Evolutionary conservation across 148 eudicot genomes (phyloP).

Genomic region (Heliosperma pusillum): DNA sequence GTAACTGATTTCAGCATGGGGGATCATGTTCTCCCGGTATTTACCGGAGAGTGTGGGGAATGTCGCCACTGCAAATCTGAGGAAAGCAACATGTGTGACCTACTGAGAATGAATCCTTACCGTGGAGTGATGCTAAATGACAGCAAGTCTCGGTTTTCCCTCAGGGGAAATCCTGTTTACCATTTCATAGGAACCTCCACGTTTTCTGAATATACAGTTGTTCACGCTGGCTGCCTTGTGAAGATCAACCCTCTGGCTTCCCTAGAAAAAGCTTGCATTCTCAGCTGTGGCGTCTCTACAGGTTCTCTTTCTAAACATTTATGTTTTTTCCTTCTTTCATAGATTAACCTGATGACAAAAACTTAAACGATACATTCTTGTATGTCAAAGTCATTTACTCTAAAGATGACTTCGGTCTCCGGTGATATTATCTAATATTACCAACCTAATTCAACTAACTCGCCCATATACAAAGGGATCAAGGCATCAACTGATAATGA

Average conservation of each 20-base stretch:
- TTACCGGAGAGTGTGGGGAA: constrained; percentile 45
- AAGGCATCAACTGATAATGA: not conserved
- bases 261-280: constrained; percentile 37
- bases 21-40: constrained; percentile 49
- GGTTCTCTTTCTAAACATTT: constrained; percentile 19
- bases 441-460: not conserved
- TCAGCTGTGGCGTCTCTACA: constrained; percentile 48
- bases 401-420: not conserved
- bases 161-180: constrained; percentile 34
- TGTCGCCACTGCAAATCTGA: constrained; percentile 45
- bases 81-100: constrained; percentile 45
- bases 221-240: constrained; percentile 41
- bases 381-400: not conserved
- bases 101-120: constrained; percentile 35
- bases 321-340: not conserved
- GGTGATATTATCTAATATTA: not conserved
- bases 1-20: constrained; percentile 37
- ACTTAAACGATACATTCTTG: not conserved
- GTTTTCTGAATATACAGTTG: constrained; percentile 38
- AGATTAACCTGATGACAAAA: not conserved
- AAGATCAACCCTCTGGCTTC: constrained; percentile 40
- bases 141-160: constrained; percentile 37
- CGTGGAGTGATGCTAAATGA: constrained; percentile 40
- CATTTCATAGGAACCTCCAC: constrained; percentile 45
- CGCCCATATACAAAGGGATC: not conserved